Conservation (phyloP, 2,329 filamentous ascomycete genomes). For the Trichoderma pleuroti region DNA sequence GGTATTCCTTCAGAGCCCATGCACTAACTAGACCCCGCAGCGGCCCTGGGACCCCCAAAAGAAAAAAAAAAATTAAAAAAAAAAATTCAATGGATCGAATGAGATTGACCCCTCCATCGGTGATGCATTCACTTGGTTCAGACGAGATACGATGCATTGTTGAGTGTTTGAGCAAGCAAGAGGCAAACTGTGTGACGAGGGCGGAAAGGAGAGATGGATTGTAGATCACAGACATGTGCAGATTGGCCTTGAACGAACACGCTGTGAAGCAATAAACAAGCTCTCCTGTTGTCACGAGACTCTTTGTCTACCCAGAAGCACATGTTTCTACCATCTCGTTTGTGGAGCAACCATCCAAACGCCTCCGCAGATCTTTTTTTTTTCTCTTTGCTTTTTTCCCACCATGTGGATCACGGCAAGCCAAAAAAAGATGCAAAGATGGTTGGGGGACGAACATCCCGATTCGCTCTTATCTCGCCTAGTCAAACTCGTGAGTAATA, state of each 20-base stretch:
- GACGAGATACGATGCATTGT: background rate
- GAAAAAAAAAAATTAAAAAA: background rate
- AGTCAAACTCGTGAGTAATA: background rate
- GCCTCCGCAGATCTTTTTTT: conserved; percentile 16
- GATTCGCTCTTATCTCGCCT: background rate
- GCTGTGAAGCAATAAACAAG: background rate
- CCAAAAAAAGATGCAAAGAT: background rate
- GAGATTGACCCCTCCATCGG: conserved; percentile 7
- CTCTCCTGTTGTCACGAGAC: background rate
- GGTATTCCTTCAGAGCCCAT: background rate
- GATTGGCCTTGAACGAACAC: background rate
- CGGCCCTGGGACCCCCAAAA: background rate
- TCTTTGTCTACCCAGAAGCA: background rate
- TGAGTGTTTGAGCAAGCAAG: background rate
- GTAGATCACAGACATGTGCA: background rate
- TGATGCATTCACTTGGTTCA: background rate
- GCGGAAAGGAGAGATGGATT: background rate
- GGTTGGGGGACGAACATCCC: conserved; percentile 10
- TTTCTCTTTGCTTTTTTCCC: background rate
- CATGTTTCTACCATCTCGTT: background rate
- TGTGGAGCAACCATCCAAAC: conserved; percentile 1
- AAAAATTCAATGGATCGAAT: background rate
- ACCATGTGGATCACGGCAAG: conserved; percentile 11
- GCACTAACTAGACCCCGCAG: conserved; percentile 11
- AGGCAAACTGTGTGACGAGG: background rate